Base-by-base conservation (phyloP, 2,329 filamentous ascomycete species). In the Juglanconis sp. region DNA sequence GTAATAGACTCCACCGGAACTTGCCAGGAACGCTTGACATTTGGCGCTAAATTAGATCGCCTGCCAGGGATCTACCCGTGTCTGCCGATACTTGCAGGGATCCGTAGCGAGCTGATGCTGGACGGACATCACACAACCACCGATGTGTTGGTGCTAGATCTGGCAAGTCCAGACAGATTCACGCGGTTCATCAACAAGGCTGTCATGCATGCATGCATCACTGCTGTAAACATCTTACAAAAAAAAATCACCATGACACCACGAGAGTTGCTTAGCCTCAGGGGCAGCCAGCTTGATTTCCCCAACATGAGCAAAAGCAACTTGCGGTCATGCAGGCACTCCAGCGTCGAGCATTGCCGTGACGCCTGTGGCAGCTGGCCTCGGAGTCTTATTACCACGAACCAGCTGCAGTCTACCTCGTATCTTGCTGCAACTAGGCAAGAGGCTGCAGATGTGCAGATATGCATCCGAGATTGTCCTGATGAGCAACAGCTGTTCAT, bases 61-160 rank as follows among this genome's bases (percentile, higher is more conserved):
- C 51, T 34, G 47, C 51, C 47, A 10, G 55, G 55, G 55, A 51
- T 57, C 55, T 57, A 51, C 55, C 55, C 55, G 55, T 51, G 36
- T 42, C 36, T 38, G 7, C 36, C 36, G 36, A 13, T 38, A 13
- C 38, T 42, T 42, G 4, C 4, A 13, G 36, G 36, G 38, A 13
- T 42, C n/a, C n/a, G 38, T 11, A 42, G 38, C 7, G 11, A 13
- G 38, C 38, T 42, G 38, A 10, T 42, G 38, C 38, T 4, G 7
- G 38, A 10, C 35, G 38, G 38, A 42, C 38, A 42, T 42, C 38
- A 42, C 38, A 42, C 38, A 42, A 42, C 24, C 24, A 24, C 24
- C 24, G 2, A 24, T 24, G 24, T 24, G 24, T 24, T 24, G 24
- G 24, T 24, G 24, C 24, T 24, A 42, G 5, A 42, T 13, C 5